Conservation (phyloP, 2,329 filamentous ascomycete species). For the Orbilia brochopaga region DNA sequence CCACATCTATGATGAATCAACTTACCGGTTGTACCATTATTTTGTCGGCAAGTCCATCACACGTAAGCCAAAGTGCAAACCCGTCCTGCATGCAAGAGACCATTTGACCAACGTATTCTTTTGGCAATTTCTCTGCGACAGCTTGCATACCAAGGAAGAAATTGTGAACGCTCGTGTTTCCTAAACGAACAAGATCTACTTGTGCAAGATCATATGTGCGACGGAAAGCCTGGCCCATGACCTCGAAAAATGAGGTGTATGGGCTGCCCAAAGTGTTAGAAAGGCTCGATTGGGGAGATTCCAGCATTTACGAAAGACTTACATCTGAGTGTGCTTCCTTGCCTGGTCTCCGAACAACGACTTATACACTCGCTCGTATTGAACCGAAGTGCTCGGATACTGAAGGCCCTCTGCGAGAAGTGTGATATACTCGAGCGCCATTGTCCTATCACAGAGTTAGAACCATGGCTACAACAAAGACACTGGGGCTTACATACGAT, state of each 20-base stretch:
- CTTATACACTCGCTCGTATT: conserved; percentile 43
- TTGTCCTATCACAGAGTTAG: conserved; percentile 18
- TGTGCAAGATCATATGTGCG: conserved; percentile 39
- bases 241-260: conserved; percentile 31
- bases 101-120: conserved; percentile 30
- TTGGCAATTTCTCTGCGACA: conserved; percentile 20
- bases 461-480: not conserved
- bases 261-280: conserved; percentile 21
- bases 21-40: conserved; percentile 20
- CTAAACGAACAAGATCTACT: conserved; percentile 21
- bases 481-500: conserved; percentile 22
- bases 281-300: not conserved
- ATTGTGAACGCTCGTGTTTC: conserved; percentile 23
- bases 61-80: conserved; percentile 40
- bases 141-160: conserved; percentile 33
- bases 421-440: conserved; percentile 30
- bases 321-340: conserved; percentile 30
- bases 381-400: conserved; percentile 24
- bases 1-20: not conserved
- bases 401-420: conserved; percentile 18
- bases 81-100: conserved; percentile 33
- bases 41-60: conserved; percentile 22
- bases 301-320: not conserved
- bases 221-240: conserved; percentile 40
- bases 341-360: conserved; percentile 36